Conservation (phyloP, 768 basidiomycete species). For the Chalciporus pseudorubinellus region DNA sequence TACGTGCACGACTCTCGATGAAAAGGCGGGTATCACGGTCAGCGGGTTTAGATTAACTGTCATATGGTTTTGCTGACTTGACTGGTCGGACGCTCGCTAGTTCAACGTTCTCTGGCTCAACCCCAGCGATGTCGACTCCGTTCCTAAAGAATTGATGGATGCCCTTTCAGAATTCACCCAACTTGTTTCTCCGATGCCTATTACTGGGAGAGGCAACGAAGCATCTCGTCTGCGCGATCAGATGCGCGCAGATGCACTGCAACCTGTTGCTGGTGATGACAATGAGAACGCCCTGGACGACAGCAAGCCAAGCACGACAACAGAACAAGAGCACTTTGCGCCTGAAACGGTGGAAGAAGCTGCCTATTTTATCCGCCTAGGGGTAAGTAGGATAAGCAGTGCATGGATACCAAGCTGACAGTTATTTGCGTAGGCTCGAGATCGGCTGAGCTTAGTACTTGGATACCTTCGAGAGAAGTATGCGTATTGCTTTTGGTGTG, state of each 20-base stretch:
- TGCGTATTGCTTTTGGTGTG: conserved; percentile 88
- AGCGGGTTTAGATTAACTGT: not conserved
- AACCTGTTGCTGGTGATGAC: conserved; percentile 39
- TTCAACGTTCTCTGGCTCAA: conserved; percentile 83
- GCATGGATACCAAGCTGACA: conserved; percentile 11
- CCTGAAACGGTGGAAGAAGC: conserved; percentile 65
- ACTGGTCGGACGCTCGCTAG: conserved; percentile 37
- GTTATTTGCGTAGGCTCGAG: conserved; percentile 53
- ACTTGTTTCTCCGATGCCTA: conserved; percentile 4
- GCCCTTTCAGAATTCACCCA: conserved; percentile 46
- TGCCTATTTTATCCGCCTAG: conserved; percentile 61
- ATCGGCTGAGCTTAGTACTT: conserved; percentile 65
- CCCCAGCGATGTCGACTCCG: conserved; percentile 58
- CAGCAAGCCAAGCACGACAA: conserved; percentile 15
- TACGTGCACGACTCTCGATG: conserved; percentile 75
- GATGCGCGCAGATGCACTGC: conserved; percentile 74
- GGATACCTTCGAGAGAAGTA: conserved; percentile 71
- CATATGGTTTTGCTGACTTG: conserved; percentile 8
- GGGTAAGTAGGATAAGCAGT: conserved; percentile 39
- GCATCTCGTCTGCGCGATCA: conserved; percentile 59
- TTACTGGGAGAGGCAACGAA: conserved; percentile 17
- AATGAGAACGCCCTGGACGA: conserved; percentile 33
- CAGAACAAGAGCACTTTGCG: conserved; percentile 39
- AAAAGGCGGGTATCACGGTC: conserved; percentile 60
- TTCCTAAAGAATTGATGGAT: conserved; percentile 65